Evolutionary conservation across 192 early-diverging fungal species (phyloP).

Genomic region (Backusella sp.): DNA sequence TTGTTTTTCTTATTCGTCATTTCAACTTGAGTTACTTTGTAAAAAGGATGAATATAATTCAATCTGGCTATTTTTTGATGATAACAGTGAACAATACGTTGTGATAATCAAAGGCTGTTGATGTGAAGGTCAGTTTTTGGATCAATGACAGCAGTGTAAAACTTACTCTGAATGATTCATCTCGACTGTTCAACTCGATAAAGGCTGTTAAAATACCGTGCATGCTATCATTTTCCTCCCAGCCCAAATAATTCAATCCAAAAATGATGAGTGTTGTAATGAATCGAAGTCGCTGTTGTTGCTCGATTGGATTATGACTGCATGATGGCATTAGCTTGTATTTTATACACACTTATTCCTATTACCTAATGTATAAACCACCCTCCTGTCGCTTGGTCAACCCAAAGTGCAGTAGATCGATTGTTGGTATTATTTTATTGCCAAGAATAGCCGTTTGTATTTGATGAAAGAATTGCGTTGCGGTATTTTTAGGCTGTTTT

Average conservation of each 20-base stretch:
- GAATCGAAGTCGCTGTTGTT: neutral
- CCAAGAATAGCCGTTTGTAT: neutral
- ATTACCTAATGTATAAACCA: neutral
- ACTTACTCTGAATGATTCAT: neutral
- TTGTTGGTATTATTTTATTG: neutral
- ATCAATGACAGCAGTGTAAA: neutral
- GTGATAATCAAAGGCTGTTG: conserved; percentile 1
- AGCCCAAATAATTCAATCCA: neutral
- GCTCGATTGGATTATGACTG: neutral
- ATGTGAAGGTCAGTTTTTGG: neutral
- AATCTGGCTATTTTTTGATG: neutral
- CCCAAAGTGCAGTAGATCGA: neutral
- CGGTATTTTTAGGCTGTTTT: neutral
- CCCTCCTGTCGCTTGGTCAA: neutral
- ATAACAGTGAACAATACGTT: neutral
- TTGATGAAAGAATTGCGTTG: neutral
- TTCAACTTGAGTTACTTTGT: neutral
- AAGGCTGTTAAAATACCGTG: neutral
- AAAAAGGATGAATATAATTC: neutral
- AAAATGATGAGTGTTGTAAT: neutral
- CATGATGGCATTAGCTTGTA: neutral
- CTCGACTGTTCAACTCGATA: neutral
- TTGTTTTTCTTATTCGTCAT: no score
- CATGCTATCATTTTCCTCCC: neutral
- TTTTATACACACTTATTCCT: neutral